Evolutionary conservation across 768 basidiomycete genomes (phyloP).

Genomic region (Kwoniella dendrophila): DNA sequence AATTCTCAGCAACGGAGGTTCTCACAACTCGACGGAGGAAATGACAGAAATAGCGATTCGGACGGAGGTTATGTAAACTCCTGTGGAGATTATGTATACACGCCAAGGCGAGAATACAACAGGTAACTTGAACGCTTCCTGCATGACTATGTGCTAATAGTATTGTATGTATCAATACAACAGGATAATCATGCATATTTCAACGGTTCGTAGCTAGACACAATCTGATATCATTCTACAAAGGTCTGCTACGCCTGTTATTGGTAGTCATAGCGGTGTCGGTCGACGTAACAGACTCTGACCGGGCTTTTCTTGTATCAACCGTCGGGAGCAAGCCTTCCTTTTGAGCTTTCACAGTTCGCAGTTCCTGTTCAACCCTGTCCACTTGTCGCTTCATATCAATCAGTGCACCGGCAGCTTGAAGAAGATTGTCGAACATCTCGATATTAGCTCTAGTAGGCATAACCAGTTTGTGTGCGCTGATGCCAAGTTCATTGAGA

Average conservation of each 20-base stretch:
- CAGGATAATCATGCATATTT: too few species aligned
- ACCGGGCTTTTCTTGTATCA: conserved; percentile 54
- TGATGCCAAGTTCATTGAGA: conserved; percentile 74
- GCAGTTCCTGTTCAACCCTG: conserved; percentile 80
- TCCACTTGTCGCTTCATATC: conserved; percentile 85
- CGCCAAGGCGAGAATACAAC: too few species aligned
- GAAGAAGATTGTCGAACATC: conserved; percentile 72
- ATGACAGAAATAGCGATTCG: too few species aligned
- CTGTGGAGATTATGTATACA: too few species aligned
- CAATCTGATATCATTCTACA: too few species aligned
- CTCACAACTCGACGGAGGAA: too few species aligned
- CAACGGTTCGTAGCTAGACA: too few species aligned
- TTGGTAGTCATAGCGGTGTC: conserved; percentile 25
- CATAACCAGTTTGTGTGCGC: conserved; percentile 80
- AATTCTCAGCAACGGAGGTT: too few species aligned
- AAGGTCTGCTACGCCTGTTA: conserved; percentile 17
- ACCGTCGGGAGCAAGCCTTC: conserved; percentile 40
- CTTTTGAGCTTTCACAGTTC: conserved; percentile 64
- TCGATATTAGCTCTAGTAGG: conserved; percentile 81
- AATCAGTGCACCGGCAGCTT: conserved; percentile 72
- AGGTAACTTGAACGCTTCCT: too few species aligned
- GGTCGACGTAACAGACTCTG: conserved; percentile 36
- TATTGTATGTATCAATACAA: too few species aligned
- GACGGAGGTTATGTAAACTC: too few species aligned
- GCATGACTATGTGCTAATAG: too few species aligned